Percentiles rank a stretch among this genome's conserved stretches.
These are phyloP conservation scores for Ophiocordyceps camponoti-saundersi DNA, from an alignment of 2,329 filamentous ascomycete species.

Conservation along the genomic window DNA sequence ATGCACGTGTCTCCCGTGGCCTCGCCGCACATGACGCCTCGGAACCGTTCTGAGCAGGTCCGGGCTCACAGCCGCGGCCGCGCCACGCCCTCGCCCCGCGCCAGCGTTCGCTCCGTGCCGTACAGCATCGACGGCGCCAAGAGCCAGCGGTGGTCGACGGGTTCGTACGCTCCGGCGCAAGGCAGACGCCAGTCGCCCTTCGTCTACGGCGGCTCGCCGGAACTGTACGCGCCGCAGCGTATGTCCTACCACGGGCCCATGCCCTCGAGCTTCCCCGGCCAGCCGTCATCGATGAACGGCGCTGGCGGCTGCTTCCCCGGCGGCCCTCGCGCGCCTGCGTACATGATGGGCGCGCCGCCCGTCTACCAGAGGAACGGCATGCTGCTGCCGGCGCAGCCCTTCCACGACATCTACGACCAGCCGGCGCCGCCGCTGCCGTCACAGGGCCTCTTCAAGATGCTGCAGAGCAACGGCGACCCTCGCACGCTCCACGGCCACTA, in stretches of 20 bases:
- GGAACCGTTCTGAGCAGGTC: slow-evolving; percentile 42
- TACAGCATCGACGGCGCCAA: slow-evolving; percentile 51
- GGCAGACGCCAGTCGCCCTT: slow-evolving; percentile 41
- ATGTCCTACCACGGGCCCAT: slow-evolving; percentile 26
- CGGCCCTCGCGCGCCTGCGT: slow-evolving; percentile 36
- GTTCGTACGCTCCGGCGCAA: slow-evolving; percentile 44
- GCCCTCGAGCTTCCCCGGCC: slow-evolving; percentile 16
- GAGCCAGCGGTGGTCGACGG: slow-evolving; percentile 64
- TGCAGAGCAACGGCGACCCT: slow-evolving; percentile 58
- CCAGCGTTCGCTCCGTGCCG: slow-evolving; percentile 49
- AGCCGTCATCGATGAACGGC: slow-evolving; percentile 31
- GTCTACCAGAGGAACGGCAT: slow-evolving; percentile 23
- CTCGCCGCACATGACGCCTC: slow-evolving; percentile 49
- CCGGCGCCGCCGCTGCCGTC: slow-evolving; percentile 49
- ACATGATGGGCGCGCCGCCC: slow-evolving; percentile 33
- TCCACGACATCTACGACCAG: slow-evolving; percentile 36
- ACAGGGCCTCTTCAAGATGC: slow-evolving; percentile 55
- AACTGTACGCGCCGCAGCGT: slow-evolving; percentile 40
- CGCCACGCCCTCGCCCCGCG: slow-evolving; percentile 55
- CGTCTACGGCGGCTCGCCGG: slow-evolving; percentile 43
- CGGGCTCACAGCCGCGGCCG: slow-evolving; percentile 50
- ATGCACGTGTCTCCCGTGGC: slow-evolving; percentile 57
- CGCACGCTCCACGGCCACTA: slow-evolving; percentile 53
- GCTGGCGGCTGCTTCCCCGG: slow-evolving; percentile 39
- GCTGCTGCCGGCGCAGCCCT: slow-evolving; percentile 29